Evolutionary conservation across 345 rosid species (phyloP).

Genomic region (Brassica rapa): DNA sequence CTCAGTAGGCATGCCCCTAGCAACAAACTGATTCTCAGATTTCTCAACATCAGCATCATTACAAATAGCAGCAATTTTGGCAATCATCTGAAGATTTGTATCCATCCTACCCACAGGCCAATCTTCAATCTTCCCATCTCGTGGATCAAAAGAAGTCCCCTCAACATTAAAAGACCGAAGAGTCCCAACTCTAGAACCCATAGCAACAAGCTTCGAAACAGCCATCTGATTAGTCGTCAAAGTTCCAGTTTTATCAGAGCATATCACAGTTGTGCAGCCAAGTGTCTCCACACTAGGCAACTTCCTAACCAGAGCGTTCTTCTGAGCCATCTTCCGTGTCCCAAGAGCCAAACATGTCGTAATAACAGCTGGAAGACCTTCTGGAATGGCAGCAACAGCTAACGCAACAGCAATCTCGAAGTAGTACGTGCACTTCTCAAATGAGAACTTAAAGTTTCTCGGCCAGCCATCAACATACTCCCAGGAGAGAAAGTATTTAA

Average conservation of each 20-base stretch:
- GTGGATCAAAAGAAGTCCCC: conserved; percentile 54
- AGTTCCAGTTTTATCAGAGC: conserved; percentile 95
- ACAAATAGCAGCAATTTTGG: conserved; percentile 84
- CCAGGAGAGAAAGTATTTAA: conserved; percentile 93
- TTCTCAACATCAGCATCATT: conserved; percentile 77
- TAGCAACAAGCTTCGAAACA: conserved; percentile 75
- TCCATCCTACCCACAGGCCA: conserved; percentile 82
- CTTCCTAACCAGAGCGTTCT: conserved; percentile 91
- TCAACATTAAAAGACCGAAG: conserved; percentile 57
- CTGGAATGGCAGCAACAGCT: conserved; percentile 98
- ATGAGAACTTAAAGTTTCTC: conserved; percentile 79
- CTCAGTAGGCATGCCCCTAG: conserved; percentile 87
- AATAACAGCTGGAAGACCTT: conserved; percentile 95
- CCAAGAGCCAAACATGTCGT: conserved; percentile 96
- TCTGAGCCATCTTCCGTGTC: conserved; percentile 96
- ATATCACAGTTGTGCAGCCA: conserved; percentile 92
- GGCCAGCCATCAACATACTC: conserved; percentile 94
- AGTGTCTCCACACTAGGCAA: conserved; percentile 95
- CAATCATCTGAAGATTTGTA: conserved; percentile 85
- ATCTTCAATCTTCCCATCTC: conserved; percentile 72
- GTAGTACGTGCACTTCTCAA: conserved; percentile 97
- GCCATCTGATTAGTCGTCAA: conserved; percentile 94
- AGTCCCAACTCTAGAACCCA: conserved; percentile 69
- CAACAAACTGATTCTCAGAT: conserved; percentile 64
- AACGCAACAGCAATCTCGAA: conserved; percentile 96